Percentiles rank a stretch among this genome's conserved stretches.
Conservation (phyloP, 352 stramenopile species). For the Aphanomyces cochlioides region DNA sequence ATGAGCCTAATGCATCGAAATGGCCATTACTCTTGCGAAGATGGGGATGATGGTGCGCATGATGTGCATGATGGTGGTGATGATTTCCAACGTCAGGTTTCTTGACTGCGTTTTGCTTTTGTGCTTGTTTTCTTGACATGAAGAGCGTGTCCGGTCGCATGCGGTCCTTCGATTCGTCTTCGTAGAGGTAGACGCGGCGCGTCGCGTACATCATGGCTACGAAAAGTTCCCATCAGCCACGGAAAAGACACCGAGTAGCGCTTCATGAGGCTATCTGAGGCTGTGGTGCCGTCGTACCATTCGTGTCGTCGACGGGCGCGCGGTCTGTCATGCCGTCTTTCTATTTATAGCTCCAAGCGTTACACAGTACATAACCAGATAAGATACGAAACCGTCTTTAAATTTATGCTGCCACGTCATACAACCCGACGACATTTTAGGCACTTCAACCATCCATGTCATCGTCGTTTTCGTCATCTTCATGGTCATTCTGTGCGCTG, state of each 20-base stretch:
- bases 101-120: slow-evolving; percentile 44
- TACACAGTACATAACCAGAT: no score
- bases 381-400: no score
- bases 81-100: slow-evolving; percentile 31
- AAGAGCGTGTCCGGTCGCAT: slow-evolving; percentile 59
- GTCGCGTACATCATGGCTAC: slow-evolving; percentile 70
- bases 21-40: neutral
- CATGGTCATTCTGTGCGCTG: slow-evolving; percentile 20
- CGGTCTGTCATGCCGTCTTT: neutral
- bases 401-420: no score
- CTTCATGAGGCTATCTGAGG: neutral
- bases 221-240: neutral
- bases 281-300: slow-evolving; percentile 1
- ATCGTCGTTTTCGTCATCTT: slow-evolving; percentile 28
- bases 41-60: neutral
- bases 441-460: neutral
- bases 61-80: slow-evolving; percentile 28
- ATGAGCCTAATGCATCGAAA: slow-evolving; percentile 19
- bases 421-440: no score
- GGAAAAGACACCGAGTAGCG: neutral
- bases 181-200: slow-evolving; percentile 71
- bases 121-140: slow-evolving; percentile 72
- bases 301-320: slow-evolving; percentile 24
- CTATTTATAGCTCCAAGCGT: no score
- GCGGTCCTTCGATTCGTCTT: slow-evolving; percentile 36